A percentile compares a stretch with the other conserved stretches of the same genome.
These are phyloP conservation scores for Plenodomus biglobosus DNA, from an alignment of 2,329 filamentous ascomycete genomes.

Conservation along the genomic window DNA sequence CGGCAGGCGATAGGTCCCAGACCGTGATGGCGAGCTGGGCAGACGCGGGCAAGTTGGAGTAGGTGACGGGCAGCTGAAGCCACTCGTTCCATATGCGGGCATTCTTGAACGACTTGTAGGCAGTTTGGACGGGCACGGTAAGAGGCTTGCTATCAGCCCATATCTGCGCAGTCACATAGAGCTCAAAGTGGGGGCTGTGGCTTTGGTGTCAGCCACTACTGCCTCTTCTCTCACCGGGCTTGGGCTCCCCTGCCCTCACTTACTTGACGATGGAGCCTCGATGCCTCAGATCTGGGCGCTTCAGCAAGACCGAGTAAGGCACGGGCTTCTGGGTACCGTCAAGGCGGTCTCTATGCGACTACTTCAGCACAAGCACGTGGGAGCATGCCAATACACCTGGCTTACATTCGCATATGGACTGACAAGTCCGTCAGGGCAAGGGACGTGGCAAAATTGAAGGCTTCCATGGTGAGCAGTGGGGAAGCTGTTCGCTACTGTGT, in stretches of 20 bases:
- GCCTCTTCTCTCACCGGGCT: neutral
- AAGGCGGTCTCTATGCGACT: constrained; percentile 62
- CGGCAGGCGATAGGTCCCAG: constrained; percentile 88
- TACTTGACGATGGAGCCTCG: constrained; percentile 82
- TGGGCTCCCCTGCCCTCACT: constrained; percentile 7
- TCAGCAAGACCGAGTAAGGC: constrained; percentile 75
- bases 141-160: constrained; percentile 96
- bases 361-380: constrained; percentile 19
- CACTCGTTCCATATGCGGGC: constrained; percentile 88
- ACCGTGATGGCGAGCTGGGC: constrained; percentile 88
- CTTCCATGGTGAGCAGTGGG: constrained; percentile 67
- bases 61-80: constrained; percentile 82
- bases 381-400: neutral
- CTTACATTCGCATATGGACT: constrained; percentile 65
- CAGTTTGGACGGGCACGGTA: constrained; percentile 86
- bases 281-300: constrained; percentile 78
- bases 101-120: constrained; percentile 86
- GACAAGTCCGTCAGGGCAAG: constrained; percentile 73
- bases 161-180: constrained; percentile 89
- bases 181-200: constrained; percentile 73
- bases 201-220: constrained; percentile 4
- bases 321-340: constrained; percentile 77
- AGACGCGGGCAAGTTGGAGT: constrained; percentile 78
- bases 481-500: constrained; percentile 22
- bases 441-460: constrained; percentile 92